These are phyloP conservation scores for Zea luxurians DNA, from an alignment of 176 grass and related monocot species.

Conservation along the genomic window DNA sequence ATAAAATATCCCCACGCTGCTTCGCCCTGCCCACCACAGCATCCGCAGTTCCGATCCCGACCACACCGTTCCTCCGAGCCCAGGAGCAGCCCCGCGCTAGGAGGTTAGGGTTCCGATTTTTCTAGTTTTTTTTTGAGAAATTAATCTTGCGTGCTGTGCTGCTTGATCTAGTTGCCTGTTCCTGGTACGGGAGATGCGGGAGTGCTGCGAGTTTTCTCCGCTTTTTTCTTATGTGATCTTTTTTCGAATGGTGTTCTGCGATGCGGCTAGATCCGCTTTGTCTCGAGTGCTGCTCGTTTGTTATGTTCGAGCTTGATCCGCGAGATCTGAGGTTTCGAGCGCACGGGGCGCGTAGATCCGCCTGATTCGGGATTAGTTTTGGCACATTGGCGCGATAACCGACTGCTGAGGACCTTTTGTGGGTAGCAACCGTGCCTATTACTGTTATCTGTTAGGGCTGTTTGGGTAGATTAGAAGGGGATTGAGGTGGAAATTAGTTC, in stretches of 20 bases:
- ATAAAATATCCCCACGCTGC: background rate
- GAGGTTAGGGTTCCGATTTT: slow-evolving; percentile 24
- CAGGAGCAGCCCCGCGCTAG: background rate
- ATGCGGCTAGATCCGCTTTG: no score
- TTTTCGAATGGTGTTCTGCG: background rate
- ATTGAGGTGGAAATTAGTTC: no score
- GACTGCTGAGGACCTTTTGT: background rate
- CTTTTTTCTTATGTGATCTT: background rate
- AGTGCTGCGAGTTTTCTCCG: background rate
- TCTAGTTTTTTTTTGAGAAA: background rate
- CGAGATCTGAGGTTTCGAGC: slow-evolving; percentile 6
- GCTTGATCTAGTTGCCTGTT: background rate
- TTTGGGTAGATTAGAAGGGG: no score
- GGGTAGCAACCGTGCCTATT: background rate
- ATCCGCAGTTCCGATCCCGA: no score
- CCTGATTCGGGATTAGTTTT: background rate
- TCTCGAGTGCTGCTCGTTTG: background rate
- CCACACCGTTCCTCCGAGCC: no score
- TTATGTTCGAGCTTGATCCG: background rate
- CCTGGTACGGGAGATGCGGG: background rate
- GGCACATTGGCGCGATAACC: background rate
- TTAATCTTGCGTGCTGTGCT: background rate
- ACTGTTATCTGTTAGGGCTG: background rate
- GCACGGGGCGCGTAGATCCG: slow-evolving; percentile 12
- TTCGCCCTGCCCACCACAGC: background rate